Evolutionary conservation across 2,329 filamentous ascomycete species (phyloP).

Genomic region (Trichoderma simmonsii): DNA sequence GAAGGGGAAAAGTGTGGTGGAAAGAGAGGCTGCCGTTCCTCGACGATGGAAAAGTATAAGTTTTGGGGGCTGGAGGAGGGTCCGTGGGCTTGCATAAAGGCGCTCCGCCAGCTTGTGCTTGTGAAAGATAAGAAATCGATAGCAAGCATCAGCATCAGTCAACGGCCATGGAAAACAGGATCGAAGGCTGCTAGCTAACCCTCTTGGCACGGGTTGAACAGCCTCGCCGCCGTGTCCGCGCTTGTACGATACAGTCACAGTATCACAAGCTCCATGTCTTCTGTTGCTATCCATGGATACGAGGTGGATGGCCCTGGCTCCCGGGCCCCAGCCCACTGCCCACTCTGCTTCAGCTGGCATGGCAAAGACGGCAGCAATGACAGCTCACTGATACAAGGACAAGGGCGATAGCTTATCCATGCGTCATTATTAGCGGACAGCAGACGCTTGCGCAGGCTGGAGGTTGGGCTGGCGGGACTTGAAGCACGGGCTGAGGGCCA

Average conservation of each 20-base stretch:
- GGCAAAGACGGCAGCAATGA: slow-evolving; percentile 16
- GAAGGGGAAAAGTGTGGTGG: background rate
- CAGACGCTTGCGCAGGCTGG: slow-evolving; percentile 10
- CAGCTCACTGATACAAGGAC: slow-evolving; percentile 16
- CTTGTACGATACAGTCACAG: background rate
- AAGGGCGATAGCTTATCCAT: slow-evolving; percentile 15
- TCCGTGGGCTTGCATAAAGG: slow-evolving; percentile 9
- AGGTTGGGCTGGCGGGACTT: background rate
- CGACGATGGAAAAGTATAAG: slow-evolving; percentile 19
- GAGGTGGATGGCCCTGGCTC: slow-evolving; percentile 11
- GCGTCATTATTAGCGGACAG: slow-evolving; percentile 16
- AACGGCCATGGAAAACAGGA: background rate
- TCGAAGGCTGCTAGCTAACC: background rate
- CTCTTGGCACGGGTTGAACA: background rate
- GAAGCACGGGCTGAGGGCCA: background rate
- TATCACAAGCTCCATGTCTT: background rate
- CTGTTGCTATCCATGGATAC: slow-evolving; percentile 19
- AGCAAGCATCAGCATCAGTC: background rate
- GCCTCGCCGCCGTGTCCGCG: background rate
- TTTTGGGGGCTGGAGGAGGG: slow-evolving; percentile 16
- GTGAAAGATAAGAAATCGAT: background rate
- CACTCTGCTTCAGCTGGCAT: slow-evolving; percentile 7
- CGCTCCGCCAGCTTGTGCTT: background rate
- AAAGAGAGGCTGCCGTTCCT: slow-evolving; percentile 10
- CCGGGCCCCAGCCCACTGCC: background rate